These are phyloP conservation scores for Candida tropicalis DNA, from an alignment of 1,139 yeast genomes.

Conservation along the genomic window DNA sequence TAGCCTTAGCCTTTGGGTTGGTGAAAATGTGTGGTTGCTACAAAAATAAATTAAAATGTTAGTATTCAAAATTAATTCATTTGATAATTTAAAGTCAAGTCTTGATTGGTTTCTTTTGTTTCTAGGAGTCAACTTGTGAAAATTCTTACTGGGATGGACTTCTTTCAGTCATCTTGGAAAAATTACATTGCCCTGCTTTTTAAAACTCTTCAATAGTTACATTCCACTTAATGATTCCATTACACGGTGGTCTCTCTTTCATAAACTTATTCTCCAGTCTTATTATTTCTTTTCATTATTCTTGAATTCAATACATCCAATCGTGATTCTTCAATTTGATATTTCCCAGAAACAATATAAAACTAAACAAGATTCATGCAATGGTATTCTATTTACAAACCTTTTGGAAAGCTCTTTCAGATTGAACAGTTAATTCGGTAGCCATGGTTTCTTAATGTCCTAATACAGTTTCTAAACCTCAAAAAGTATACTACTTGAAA, in stretches of 20 bases:
- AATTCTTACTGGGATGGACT: no score
- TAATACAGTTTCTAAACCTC: conserved; percentile 8
- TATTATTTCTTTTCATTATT: background rate
- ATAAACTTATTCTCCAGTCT: no score
- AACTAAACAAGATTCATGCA: background rate
- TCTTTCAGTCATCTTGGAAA: no score
- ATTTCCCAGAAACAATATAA: background rate
- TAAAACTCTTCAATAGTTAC: no score
- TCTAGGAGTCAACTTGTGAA: no score
- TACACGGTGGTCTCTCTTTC: background rate
- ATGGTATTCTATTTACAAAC: conserved; percentile 52
- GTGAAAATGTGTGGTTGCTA: conserved; percentile 99
- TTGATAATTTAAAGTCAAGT: background rate
- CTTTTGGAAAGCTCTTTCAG: conserved; percentile 99
- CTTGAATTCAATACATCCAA: background rate
- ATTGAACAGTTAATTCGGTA: conserved; percentile 99
- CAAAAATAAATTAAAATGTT: conserved; percentile 12
- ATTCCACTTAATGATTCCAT: background rate
- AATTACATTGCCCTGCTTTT: no score
- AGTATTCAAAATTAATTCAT: background rate
- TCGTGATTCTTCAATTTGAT: background rate
- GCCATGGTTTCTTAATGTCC: conserved; percentile 66
- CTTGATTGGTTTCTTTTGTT: no score
- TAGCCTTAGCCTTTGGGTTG: conserved; percentile 99
- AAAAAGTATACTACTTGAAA: conserved; percentile 15